phyloP scores from a whole-genome alignment of 257 asterid genomes.

The Nicotiana paniculata region DNA sequence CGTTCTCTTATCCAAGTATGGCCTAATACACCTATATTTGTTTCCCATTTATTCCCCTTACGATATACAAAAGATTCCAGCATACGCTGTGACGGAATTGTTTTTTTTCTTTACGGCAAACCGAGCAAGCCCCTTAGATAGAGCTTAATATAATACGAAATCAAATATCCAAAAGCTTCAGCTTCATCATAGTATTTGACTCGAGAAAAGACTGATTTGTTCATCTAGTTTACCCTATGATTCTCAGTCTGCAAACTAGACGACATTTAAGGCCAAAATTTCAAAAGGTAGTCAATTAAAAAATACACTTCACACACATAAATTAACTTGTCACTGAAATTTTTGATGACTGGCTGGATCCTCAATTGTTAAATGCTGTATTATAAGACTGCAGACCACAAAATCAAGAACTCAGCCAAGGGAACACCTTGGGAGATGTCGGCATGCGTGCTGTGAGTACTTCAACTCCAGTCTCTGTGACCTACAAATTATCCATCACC shows the following conservation, averaged over 20 bases:
- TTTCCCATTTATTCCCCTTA: neutral
- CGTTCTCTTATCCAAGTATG: neutral
- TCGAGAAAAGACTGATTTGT: neutral
- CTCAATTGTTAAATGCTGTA: neutral
- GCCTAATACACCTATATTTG: neutral
- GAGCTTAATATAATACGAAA: neutral
- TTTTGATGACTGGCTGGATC: neutral
- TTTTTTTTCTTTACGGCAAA: neutral
- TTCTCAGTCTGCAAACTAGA: neutral
- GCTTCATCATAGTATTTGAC: neutral
- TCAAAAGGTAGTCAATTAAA: neutral
- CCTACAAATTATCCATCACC: constrained; percentile 34
- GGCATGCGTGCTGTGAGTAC: constrained; percentile 90
- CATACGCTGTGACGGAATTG: neutral
- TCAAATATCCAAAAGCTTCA: neutral
- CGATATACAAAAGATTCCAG: neutral
- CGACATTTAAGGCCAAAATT: neutral
- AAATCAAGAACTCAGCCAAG: constrained; percentile 62
- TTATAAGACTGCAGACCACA: neutral
- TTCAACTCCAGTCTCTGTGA: constrained; percentile 88
- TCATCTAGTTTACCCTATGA: neutral
- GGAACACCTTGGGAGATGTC: constrained; percentile 79
- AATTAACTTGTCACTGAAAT: neutral
- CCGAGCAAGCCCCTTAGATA: neutral
- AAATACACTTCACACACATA: neutral